Percentiles rank a stretch among this genome's conserved stretches.
Evolutionary conservation across 768 basidiomycete species (phyloP).

Genomic region (Podaxis mareebaensis): DNA sequence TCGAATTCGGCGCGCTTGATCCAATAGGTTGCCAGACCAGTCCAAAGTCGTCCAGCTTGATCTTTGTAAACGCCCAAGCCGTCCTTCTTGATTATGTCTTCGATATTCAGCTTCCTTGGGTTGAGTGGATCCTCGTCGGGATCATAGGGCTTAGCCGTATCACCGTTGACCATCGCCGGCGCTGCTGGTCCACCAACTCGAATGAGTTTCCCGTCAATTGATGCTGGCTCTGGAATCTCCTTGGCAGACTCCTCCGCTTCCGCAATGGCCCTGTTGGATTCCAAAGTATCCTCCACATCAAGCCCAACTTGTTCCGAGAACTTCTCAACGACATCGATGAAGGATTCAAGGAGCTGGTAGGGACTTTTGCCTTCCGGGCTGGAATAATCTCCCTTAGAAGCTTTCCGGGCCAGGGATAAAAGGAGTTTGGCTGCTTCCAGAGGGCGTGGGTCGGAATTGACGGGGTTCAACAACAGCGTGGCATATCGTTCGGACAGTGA

Average conservation of each 20-base stretch:
- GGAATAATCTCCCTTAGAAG: slow-evolving; percentile 77
- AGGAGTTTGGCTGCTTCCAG: slow-evolving; percentile 93
- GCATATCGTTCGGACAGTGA: slow-evolving; percentile 80
- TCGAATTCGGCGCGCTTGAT: slow-evolving; percentile 97
- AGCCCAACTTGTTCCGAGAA: slow-evolving; percentile 92
- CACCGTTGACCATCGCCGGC: slow-evolving; percentile 50
- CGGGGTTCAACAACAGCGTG: slow-evolving; percentile 62
- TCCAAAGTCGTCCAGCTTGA: slow-evolving; percentile 95
- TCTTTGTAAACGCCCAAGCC: slow-evolving; percentile 92
- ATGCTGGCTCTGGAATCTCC: slow-evolving; percentile 32
- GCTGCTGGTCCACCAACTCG: slow-evolving; percentile 70
- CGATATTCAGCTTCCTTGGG: slow-evolving; percentile 77
- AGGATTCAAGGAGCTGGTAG: slow-evolving; percentile 91
- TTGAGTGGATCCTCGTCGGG: slow-evolving; percentile 84
- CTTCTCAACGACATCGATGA: slow-evolving; percentile 87
- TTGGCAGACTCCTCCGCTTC: slow-evolving; percentile 48
- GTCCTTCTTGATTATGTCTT: slow-evolving; percentile 80
- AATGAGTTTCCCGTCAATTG: slow-evolving; percentile 62
- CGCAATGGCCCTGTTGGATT: slow-evolving; percentile 51
- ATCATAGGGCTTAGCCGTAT: slow-evolving; percentile 56
- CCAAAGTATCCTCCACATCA: slow-evolving; percentile 72
- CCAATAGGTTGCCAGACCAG: slow-evolving; percentile 97
- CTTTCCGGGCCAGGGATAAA: slow-evolving; percentile 80
- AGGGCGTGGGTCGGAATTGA: slow-evolving; percentile 62
- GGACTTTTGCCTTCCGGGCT: slow-evolving; percentile 94